Base-by-base conservation (phyloP, 306 rosid species). In the Echinosophora koreensis region DNA sequence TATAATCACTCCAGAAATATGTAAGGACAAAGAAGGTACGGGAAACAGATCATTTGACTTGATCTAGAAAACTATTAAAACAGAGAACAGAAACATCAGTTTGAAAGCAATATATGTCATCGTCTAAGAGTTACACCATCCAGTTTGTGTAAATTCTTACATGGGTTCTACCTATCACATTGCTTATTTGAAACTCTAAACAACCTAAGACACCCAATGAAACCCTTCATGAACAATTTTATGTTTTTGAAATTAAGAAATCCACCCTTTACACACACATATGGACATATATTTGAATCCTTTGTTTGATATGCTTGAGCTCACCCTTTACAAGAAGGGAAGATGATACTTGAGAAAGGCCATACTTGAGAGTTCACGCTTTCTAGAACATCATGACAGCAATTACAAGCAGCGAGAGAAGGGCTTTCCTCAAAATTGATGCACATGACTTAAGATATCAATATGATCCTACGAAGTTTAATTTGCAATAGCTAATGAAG, bases 381-480 rank as follows among this genome's bases (percentile, higher is more conserved):
- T 49, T 37, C 5, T 66, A 57, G 62, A 66, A 22, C 64, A 73
- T 56, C 27, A 35, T 32, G 17, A 27, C 17, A 65, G 18, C 47
- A 18, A 56, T 46, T 59, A 46, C 56, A 67, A 54, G 35, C 73
- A 51, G 77, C 69, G 60, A 61, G 27, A 71, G 80, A 83, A 67
- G 57, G 54, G 67, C 16, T 83, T 67, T 67, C 58, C 80, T 27
- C 46, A 74, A 49, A 57, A 73, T 78, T 51, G 56, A 28, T 34
- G 56, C 72, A n/a, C 27, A 15, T 28, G 66, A 74, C 12, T 44
- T 66, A 37, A 37, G 73, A 37, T 70, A 69, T 28, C 32, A 62
- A 13, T 61, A 71, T 37, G 42, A 49, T 77, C 54, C 49, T 55
- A 66, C 28, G 38, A 59, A 51, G 39, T 38, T 34, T 57, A 77